phyloP scores from a whole-genome alignment of 176 grass and related monocot species.

The Eragrostis curvula region DNA sequence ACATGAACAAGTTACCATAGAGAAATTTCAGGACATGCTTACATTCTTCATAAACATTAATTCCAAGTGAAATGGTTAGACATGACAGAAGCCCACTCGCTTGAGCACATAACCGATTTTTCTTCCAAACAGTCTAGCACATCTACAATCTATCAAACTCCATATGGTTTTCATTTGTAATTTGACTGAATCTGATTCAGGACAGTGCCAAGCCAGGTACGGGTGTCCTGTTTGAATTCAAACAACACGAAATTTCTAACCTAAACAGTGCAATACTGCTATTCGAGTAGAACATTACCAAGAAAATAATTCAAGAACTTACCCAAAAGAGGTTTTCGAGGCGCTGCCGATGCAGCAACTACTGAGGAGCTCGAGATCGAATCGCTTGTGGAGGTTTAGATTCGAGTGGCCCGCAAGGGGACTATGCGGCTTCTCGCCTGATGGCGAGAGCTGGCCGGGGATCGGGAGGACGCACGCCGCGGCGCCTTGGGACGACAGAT shows the following conservation, averaged over 20 bases:
- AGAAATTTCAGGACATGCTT: slow-evolving; percentile 19
- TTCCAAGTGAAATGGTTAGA: background rate
- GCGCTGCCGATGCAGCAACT: background rate
- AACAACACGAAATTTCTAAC: background rate
- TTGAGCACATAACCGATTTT: background rate
- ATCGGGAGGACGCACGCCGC: background rate
- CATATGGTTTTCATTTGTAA: background rate
- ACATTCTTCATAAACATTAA: background rate
- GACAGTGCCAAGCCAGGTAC: background rate
- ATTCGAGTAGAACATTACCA: background rate
- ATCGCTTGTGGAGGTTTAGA: background rate
- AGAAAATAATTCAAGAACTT: background rate
- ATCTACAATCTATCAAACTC: background rate
- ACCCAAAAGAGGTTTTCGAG: background rate
- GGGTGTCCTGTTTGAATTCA: background rate
- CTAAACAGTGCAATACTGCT: background rate
- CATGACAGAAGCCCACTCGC: background rate
- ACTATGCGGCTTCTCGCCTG: background rate
- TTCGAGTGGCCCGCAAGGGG: background rate
- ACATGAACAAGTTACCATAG: slow-evolving; percentile 5
- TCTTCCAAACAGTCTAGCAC: background rate
- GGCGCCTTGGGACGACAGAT: too few species aligned
- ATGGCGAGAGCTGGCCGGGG: background rate
- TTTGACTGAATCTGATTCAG: background rate
- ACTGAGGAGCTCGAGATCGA: background rate